A percentile compares a stretch with the other conserved stretches of the same genome.
Conservation (phyloP, 139 green algal genomes). For the Ulvella scutata region DNA sequence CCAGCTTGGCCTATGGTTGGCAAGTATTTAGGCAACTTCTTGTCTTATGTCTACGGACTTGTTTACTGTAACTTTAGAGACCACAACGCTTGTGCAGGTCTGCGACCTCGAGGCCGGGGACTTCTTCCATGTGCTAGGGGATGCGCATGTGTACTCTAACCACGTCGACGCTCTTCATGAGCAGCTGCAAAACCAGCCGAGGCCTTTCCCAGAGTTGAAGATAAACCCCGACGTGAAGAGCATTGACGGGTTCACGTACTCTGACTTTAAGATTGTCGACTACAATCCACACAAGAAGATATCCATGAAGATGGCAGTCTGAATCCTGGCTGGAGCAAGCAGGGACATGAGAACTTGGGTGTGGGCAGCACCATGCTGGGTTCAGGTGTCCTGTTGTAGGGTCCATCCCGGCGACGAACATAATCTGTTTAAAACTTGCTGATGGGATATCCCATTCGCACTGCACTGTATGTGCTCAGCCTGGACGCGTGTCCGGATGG, state of each 20-base stretch:
- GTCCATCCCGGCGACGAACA: too few relatives aligned
- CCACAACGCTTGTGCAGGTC: slow-evolving; percentile 37
- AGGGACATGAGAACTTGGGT: too few relatives aligned
- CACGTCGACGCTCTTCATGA: slow-evolving; percentile 90
- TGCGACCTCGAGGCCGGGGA: slow-evolving; percentile 75
- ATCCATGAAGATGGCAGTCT: slow-evolving; percentile 95
- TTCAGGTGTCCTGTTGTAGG: too few relatives aligned
- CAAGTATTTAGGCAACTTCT: too few relatives aligned
- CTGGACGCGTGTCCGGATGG: too few relatives aligned
- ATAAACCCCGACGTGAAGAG: slow-evolving; percentile 76
- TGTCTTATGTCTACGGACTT: too few relatives aligned
- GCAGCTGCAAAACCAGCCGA: slow-evolving; percentile 71
- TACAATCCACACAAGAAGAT: slow-evolving; percentile 93
- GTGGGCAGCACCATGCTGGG: too few relatives aligned
- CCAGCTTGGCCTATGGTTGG: too few relatives aligned
- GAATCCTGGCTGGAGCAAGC: slow-evolving; percentile 14
- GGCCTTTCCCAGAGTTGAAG: slow-evolving; percentile 67
- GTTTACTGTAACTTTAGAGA: too few relatives aligned
- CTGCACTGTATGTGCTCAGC: too few relatives aligned
- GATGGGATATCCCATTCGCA: too few relatives aligned
- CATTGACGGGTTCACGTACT: slow-evolving; percentile 79
- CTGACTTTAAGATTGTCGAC: slow-evolving; percentile 76
- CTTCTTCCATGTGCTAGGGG: slow-evolving; percentile 88
- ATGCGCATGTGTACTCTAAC: slow-evolving; percentile 96
- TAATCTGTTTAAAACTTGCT: too few relatives aligned